phyloP scores from a whole-genome alignment of 129 eudicot species.

The Sambucus nigra region DNA sequence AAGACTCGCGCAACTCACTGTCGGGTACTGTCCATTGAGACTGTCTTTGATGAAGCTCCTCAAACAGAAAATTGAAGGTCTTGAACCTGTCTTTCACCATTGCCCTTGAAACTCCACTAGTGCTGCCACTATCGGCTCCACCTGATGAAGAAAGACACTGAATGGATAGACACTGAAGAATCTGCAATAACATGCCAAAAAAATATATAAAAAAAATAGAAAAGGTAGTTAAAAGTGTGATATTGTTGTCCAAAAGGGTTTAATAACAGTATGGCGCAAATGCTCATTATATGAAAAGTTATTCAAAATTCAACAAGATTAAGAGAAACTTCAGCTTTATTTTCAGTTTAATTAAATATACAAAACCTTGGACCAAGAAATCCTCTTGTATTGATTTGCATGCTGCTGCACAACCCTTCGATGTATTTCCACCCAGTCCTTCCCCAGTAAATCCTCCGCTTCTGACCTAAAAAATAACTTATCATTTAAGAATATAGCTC shows the following conservation, averaged over 20 bases:
- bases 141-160: slow-evolving; percentile 33
- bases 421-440: slow-evolving; percentile 95
- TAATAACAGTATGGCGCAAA: background rate
- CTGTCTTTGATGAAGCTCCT: slow-evolving; percentile 87
- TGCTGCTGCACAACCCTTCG: slow-evolving; percentile 89
- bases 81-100: slow-evolving; percentile 70
- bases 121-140: slow-evolving; percentile 26
- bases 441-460: slow-evolving; percentile 83
- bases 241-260: background rate
- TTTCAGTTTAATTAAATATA: background rate
- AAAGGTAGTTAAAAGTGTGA: too few species aligned
- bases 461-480: slow-evolving; percentile 51
- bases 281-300: background rate
- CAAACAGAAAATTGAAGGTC: slow-evolving; percentile 63
- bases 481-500: background rate
- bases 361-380: slow-evolving; percentile 88
- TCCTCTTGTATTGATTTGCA: slow-evolving; percentile 90
- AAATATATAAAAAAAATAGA: too few species aligned
- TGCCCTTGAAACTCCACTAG: slow-evolving; percentile 49
- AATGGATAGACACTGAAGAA: slow-evolving; percentile 62
- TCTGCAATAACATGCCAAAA: slow-evolving; percentile 26
- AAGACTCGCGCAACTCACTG: slow-evolving; percentile 84
- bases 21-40: slow-evolving; percentile 97
- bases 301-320: background rate
- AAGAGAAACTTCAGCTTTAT: too few species aligned